These are phyloP conservation scores for Aaosphaeria arxii DNA, from an alignment of 2,329 filamentous ascomycete genomes.

Conservation along the genomic window DNA sequence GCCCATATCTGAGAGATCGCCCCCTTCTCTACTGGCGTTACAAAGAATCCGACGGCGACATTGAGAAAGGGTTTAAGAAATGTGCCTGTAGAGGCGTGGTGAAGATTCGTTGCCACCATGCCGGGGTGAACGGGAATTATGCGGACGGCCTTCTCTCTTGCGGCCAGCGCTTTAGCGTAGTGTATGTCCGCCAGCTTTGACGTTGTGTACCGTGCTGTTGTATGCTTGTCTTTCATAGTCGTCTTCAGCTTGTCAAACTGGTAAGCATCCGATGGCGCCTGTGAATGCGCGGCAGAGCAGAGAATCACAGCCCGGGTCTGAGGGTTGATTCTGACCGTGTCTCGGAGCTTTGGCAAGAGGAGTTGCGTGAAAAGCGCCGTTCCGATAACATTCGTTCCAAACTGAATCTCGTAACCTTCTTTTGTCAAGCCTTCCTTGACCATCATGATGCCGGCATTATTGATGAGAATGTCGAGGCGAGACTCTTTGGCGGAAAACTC, in stretches of 20 bases:
- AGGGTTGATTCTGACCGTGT: constrained; percentile 23
- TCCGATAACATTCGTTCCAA: constrained; percentile 42
- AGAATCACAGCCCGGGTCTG: neutral
- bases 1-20: constrained; percentile 37
- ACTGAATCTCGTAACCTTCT: constrained; percentile 26
- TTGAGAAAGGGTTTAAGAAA: neutral
- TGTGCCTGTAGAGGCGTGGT: neutral
- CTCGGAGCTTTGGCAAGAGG: constrained; percentile 32
- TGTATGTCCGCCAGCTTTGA: neutral
- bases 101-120: neutral
- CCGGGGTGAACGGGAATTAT: neutral
- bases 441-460: constrained; percentile 35
- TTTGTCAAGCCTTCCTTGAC: constrained; percentile 21
- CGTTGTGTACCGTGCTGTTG: neutral
- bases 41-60: neutral
- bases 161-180: neutral
- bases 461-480: constrained; percentile 42
- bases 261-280: neutral
- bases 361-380: constrained; percentile 41
- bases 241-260: neutral
- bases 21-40: constrained; percentile 13
- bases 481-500: constrained; percentile 38
- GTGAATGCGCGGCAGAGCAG: neutral
- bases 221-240: neutral
- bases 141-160: neutral